Base-by-base conservation (phyloP, 495 filamentous ascomycete species). In the Talaromyces stipitatus region DNA sequence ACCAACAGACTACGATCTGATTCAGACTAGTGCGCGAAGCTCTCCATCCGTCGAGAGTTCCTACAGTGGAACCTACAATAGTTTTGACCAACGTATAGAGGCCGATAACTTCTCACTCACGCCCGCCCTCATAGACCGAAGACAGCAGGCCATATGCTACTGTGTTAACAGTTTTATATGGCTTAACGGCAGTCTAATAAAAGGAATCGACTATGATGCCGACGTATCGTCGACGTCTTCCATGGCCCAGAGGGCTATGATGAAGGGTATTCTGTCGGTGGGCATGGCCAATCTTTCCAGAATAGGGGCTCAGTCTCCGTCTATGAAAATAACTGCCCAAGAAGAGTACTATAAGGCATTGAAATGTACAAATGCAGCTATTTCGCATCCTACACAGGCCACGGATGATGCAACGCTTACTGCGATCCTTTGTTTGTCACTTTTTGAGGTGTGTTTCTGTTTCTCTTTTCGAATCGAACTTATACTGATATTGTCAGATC, bases 341-440 rank as follows among this genome's bases (percentile, higher is more conserved):
- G 68, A 62, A 53, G 75, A 78, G 60, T 82, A 83, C 66, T 69
- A 70, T 2, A 70, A 64, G 14, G 80, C 78, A 0, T 60, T 82
- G 18, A 66, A 69, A 29, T 61, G 75, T n/a, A 68, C 78, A 3
- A 85, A 81, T 53, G 64, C 72, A 20, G 84, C 85, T 14, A 63
- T 88, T 11, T 61, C 69, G 48, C 72, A 81, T 54, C 73, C 77
- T 3, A 66, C 65, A 9, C 78, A 85, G 38, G 82, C 80, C 41
- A 78, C 75, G 58, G 77, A 81, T 43, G 84, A 88, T 64, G 74
- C 73, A 50, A 85, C 84, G 3, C 76, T 88, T 58, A 79, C 84
- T 28, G 74, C 82, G 1, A 78, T 86, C 30, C 68, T 88, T 22
- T 74, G 86, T 30, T 71, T 88, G 33, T 77, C 64, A 56, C 70